Evolutionary conservation across 1,284 basidiomycete genomes (phyloP).

Genomic region (Rhodotorula sp.): DNA sequence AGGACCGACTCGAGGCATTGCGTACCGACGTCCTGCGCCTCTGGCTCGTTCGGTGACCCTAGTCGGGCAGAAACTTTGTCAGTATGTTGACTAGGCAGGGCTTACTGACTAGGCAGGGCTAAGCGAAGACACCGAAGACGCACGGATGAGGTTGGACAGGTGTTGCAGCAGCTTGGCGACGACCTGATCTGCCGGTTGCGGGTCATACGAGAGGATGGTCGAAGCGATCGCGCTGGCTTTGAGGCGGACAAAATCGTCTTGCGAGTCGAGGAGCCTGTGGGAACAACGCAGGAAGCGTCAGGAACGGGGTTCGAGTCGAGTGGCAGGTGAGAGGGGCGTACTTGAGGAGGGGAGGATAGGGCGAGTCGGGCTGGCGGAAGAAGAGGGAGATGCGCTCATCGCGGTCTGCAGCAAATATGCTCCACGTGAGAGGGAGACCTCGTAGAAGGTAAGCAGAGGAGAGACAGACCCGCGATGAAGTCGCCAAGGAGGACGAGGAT

Average conservation of each 20-base stretch:
- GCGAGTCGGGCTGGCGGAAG: slow-evolving; percentile 63
- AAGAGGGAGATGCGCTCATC: slow-evolving; percentile 50
- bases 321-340: slow-evolving; percentile 49
- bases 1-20: slow-evolving; percentile 87
- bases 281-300: neutral
- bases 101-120: slow-evolving; percentile 45
- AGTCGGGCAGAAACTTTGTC: neutral
- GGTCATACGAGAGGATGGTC: slow-evolving; percentile 68
- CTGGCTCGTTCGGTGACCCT: slow-evolving; percentile 49
- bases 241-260: slow-evolving; percentile 90
- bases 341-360: slow-evolving; percentile 81
- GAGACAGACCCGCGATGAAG: slow-evolving; percentile 69
- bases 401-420: slow-evolving; percentile 31
- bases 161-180: slow-evolving; percentile 29
- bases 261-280: slow-evolving; percentile 71
- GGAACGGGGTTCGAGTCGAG: neutral
- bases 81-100: neutral
- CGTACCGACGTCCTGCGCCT: slow-evolving; percentile 84
- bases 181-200: slow-evolving; percentile 13
- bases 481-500: slow-evolving; percentile 89
- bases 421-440: slow-evolving; percentile 25
- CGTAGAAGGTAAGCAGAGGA: no score
- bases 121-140: slow-evolving; percentile 53
- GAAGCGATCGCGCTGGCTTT: slow-evolving; percentile 87
- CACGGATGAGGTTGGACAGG: slow-evolving; percentile 39